Evolutionary conservation across 495 filamentous ascomycete genomes (phyloP).

Genomic region (Neurospora sp.): DNA sequence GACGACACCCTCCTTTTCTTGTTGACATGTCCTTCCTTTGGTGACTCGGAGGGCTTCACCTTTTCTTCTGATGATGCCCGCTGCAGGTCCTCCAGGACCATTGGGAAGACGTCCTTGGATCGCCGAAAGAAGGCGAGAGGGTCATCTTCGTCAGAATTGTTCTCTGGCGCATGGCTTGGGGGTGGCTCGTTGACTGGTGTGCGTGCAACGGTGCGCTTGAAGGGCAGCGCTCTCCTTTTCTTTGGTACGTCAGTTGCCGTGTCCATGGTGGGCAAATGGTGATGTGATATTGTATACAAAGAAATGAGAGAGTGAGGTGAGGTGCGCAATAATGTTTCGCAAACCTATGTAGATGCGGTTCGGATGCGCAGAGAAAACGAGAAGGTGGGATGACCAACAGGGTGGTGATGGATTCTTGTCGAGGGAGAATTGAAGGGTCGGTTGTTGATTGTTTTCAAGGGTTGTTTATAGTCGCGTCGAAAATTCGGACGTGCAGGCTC

Average conservation of each 20-base stretch:
- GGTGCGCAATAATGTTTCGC: not conserved
- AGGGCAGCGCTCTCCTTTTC: slow-evolving; percentile 55
- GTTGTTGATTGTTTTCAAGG: not conserved
- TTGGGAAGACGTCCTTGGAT: slow-evolving; percentile 51
- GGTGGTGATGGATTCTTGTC: not conserved
- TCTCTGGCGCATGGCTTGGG: slow-evolving; percentile 12
- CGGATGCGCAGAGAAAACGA: not conserved
- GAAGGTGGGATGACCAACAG: not conserved
- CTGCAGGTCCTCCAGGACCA: slow-evolving; percentile 47
- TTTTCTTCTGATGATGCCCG: slow-evolving; percentile 27
- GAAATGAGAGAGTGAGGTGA: not conserved
- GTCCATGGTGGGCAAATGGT: slow-evolving; percentile 6
- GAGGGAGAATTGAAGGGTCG: not conserved
- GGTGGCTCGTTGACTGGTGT: not conserved
- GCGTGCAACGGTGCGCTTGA: slow-evolving; percentile 50
- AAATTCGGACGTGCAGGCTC: not conserved
- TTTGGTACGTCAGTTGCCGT: slow-evolving; percentile 7
- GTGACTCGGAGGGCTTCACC: not conserved
- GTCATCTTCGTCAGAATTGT: slow-evolving; percentile 28
- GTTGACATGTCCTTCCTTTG: slow-evolving; percentile 4
- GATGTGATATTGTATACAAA: not conserved
- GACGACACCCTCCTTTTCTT: slow-evolving; percentile 11
- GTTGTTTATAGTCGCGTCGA: not conserved
- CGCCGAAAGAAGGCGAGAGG: slow-evolving; percentile 54
- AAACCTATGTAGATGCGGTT: not conserved